phyloP scores from a whole-genome alignment of 2,329 filamentous ascomycete genomes.

The Thelonectria olida region DNA sequence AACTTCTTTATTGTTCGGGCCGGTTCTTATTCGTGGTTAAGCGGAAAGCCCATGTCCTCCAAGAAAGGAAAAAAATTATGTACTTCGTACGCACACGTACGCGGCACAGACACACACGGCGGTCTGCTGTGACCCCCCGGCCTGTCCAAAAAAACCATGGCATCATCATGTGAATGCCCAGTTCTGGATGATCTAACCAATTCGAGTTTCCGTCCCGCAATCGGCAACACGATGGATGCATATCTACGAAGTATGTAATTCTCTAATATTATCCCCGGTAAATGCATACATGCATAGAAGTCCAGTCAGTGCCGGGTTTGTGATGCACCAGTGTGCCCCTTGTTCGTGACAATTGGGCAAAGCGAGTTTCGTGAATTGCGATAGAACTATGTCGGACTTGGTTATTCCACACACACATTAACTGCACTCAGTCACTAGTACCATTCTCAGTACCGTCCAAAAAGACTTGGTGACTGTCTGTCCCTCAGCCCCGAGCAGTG shows the following conservation, averaged over 20 bases:
- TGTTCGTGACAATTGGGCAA: not conserved
- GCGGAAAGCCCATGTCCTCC: not conserved
- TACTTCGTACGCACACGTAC: not conserved
- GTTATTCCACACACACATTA: not conserved
- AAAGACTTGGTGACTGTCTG: not conserved
- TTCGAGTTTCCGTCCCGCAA: not conserved
- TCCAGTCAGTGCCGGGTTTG: no score
- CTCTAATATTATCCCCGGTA: not conserved
- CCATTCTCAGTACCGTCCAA: not conserved
- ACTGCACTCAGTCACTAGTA: not conserved
- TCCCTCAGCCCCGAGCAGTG: not conserved
- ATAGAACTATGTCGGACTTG: not conserved
- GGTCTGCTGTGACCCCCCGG: not conserved
- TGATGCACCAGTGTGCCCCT: no score
- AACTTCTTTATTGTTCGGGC: not conserved
- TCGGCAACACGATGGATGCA: not conserved
- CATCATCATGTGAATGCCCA: conserved; percentile 11
- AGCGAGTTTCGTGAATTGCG: not conserved
- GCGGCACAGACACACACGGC: not conserved
- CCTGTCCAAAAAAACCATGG: not conserved
- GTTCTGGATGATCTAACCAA: not conserved
- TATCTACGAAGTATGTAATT: not conserved
- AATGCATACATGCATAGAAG: not conserved
- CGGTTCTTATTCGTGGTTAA: not conserved
- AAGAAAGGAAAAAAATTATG: not conserved